Evolutionary conservation across 495 filamentous ascomycete species (phyloP), one percentile per base, ranked within the genome.

Genomic region (Evernia prunastri): DNA sequence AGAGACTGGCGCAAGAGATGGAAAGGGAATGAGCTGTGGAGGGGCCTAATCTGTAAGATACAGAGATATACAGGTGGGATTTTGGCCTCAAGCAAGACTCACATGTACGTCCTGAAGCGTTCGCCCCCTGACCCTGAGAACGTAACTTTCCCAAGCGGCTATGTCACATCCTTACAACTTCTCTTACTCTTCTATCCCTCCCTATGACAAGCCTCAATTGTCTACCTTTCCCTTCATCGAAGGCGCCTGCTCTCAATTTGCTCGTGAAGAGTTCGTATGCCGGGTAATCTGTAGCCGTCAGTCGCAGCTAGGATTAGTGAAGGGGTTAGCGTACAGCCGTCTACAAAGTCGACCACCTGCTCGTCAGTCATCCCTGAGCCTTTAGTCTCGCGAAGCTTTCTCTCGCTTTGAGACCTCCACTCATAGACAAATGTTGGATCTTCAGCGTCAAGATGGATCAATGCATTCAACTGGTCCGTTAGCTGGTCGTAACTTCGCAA

Each of bases 381-480:
- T 70, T 81, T 89, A 53, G 79, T 72, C 17, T 74, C 76, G 23
- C 89, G 80, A 67, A 97, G 77, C 59, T 78, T 80, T 31, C 78
- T 80, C 74, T 97, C 93, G 72, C 95, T 91, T 72, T 97, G 79
- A 61, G 85, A 75, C 23, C 93, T 86, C 93, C 93, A 97, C 64
- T 84, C 85, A 71, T 96, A 97, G 45, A 96, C 93, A 69, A 80
- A 95, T 61, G 79, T 78, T 20, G 79, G 80, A 63, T 95, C 77
- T 71, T 89, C 81, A 15, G 93, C 89, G 71, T 97, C 93, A 65
- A 97, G 86, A 73, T 96, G 92, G 53, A 97, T 84, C 71, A 97
- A 84, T 17, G 89, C 89, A 73, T 94, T 84, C 43, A 96, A 82
- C 63, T 79, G 77, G 67, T 89, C 77, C 10, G 89, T 92, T 61